Percentiles rank a stretch among this genome's conserved stretches.
Conservation (phyloP, 2,329 filamentous ascomycete genomes). For the Phyllosticta citriasiana region DNA sequence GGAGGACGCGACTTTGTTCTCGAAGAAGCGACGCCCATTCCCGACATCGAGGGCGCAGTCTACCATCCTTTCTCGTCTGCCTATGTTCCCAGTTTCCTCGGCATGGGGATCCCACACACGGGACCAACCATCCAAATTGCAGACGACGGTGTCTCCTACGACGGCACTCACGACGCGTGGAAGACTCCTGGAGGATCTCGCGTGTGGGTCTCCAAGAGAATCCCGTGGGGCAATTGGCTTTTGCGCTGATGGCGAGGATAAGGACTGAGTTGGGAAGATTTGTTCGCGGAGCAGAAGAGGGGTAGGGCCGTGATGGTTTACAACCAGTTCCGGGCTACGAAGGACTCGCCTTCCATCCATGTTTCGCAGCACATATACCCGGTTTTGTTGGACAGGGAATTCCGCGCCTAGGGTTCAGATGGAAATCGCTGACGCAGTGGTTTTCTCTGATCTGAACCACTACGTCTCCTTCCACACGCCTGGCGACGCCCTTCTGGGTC, state of each 20-base stretch:
- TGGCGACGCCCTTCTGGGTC: not conserved
- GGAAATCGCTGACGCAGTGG: not conserved
- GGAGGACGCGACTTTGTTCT: not conserved
- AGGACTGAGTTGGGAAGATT: too few species aligned
- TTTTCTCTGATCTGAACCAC: not conserved
- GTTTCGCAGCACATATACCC: not conserved
- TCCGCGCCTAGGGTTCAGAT: not conserved
- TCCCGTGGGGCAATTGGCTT: not conserved
- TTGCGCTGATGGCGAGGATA: not conserved
- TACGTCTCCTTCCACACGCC: not conserved
- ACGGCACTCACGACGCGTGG: not conserved
- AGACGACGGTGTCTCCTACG: not conserved
- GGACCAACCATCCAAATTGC: not conserved
- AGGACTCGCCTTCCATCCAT: not conserved
- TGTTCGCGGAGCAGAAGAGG: not conserved
- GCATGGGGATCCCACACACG: not conserved
- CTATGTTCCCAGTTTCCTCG: not conserved
- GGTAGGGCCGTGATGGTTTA: not conserved
- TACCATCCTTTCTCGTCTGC: too few species aligned
- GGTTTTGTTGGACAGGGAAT: not conserved
- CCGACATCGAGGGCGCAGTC: too few species aligned
- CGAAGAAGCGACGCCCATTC: too few species aligned
- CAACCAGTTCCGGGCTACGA: not conserved
- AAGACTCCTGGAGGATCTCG: not conserved
- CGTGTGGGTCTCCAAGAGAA: not conserved